Percentiles rank a stretch among this genome's conserved stretches.
These are phyloP conservation scores for Eucalyptus caleyi DNA, from an alignment of 345 rosid species.

Conservation along the genomic window DNA sequence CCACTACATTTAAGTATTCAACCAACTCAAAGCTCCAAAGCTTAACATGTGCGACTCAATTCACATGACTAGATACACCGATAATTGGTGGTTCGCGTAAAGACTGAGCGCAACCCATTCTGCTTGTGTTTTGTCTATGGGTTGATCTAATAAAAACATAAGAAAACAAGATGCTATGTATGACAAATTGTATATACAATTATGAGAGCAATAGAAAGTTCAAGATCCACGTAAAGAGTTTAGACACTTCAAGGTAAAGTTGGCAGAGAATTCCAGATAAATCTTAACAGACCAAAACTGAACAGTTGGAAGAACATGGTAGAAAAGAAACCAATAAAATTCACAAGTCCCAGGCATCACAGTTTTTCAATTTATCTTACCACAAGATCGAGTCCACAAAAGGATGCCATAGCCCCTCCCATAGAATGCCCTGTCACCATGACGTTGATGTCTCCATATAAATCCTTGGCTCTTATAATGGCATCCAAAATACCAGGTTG, in stretches of 20 bases:
- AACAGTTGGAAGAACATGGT: neutral
- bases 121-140: no score
- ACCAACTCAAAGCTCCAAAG: no score
- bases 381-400: slow-evolving; percentile 73
- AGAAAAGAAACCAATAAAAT: neutral
- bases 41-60: no score
- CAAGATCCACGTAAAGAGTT: neutral
- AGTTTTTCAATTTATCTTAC: slow-evolving; percentile 15
- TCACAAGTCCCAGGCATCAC: neutral
- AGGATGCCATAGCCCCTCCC: slow-evolving; percentile 97
- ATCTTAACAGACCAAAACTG: neutral
- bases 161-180: no score
- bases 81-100: no score
- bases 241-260: neutral
- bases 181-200: no score
- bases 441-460: slow-evolving; percentile 48
- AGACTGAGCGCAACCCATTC: no score
- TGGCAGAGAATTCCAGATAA: neutral
- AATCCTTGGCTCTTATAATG: slow-evolving; percentile 35
- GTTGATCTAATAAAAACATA: no score
- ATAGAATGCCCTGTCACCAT: slow-evolving; percentile 92
- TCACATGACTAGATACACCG: no score
- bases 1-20: no score
- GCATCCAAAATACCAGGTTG: slow-evolving; percentile 68
- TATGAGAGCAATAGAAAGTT: no score